phyloP scores from a whole-genome alignment of 2,329 filamentous ascomycete species.

The Monosporascus sp. region DNA sequence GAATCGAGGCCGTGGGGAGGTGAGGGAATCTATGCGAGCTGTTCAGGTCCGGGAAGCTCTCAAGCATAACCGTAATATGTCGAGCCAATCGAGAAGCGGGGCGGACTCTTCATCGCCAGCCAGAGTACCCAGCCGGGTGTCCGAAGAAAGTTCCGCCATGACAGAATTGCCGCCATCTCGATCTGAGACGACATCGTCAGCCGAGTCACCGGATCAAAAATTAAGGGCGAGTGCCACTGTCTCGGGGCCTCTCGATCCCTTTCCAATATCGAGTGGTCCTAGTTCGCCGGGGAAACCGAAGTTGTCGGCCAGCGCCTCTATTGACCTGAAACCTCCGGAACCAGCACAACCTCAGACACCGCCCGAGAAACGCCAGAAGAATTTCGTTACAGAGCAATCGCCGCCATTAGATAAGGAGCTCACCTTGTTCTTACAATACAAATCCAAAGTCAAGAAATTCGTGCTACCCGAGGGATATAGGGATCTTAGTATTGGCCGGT shows the following conservation, averaged over 20 bases:
- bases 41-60: constrained; percentile 49
- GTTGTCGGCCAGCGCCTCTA: constrained; percentile 9
- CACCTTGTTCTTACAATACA: constrained; percentile 92
- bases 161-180: constrained; percentile 21
- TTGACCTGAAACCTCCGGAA: constrained; percentile 13
- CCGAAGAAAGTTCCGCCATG: constrained; percentile 48
- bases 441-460: constrained; percentile 95
- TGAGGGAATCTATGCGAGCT: constrained; percentile 75
- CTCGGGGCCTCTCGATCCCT: constrained; percentile 49
- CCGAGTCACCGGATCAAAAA: constrained; percentile 63
- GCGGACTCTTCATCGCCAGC: constrained; percentile 56
- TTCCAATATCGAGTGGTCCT: constrained; percentile 30
- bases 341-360: constrained; percentile 27
- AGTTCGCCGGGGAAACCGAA: constrained; percentile 23
- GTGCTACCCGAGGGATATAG: constrained; percentile 78
- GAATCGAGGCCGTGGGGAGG: constrained; percentile 73
- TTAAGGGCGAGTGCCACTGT: constrained; percentile 52
- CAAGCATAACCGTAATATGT: constrained; percentile 43
- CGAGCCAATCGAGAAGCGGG: constrained; percentile 36
- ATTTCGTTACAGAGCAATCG: constrained; percentile 56
- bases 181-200: constrained; percentile 40
- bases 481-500: constrained; percentile 76
- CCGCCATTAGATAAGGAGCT: constrained; percentile 78
- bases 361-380: constrained; percentile 44
- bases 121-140: constrained; percentile 53